Evolutionary conservation across 495 filamentous ascomycete genomes (phyloP), one percentile per base, ranked within the genome.

Genomic region (Chaetomidium leptoderma): DNA sequence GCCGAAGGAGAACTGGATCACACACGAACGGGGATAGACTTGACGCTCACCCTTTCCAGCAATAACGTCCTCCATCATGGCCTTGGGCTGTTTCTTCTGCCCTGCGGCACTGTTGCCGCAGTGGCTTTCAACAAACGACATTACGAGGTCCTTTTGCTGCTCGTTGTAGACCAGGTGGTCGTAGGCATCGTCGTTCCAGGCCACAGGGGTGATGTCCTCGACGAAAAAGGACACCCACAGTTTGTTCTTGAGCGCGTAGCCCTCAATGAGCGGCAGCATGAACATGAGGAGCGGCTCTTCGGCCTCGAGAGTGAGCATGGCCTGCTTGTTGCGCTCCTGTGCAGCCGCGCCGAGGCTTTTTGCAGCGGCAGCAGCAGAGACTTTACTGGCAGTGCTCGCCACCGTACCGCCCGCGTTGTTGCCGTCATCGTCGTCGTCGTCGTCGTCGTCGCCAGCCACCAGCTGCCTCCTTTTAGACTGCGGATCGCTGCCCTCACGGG

Each of bases 51-150:
- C 63, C 42, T 66, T 68, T 4, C 61, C 64, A 42, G 58, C 53
- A 30, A 65, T 60, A 27, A 64, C 63, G 49, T 66, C 61, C 36
- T 63, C 26, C 35, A 70, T 44, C 35, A 70, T 44, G 17, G 43
- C 43, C 24, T 53, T 57, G 8, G 53, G 1, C 14, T 44, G 43
- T 21, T n/a, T 33, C 8, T 19, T 53, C 16, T n/a, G 37, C 16
- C 3, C 23, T n/a, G n/a, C 30, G 27, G 49, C 19, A 10, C 46
- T n/a, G 13, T n/a, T 40, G 52, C 53, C 27, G 19, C 63, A 55
- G 53, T 75, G 72, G 46, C 65, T 72, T 33, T 74, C 63, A n/a
- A 74, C n/a, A 57, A 75, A 75, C 19, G 68, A 70, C 54, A 76
- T 61, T 32, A 76, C 58, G 10, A 76, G 40, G 40, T 73, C 71